A percentile compares a stretch with the other conserved stretches of the same genome.
phyloP scores from a whole-genome alignment of 495 filamentous ascomycete species.

The Podospora conica region DNA sequence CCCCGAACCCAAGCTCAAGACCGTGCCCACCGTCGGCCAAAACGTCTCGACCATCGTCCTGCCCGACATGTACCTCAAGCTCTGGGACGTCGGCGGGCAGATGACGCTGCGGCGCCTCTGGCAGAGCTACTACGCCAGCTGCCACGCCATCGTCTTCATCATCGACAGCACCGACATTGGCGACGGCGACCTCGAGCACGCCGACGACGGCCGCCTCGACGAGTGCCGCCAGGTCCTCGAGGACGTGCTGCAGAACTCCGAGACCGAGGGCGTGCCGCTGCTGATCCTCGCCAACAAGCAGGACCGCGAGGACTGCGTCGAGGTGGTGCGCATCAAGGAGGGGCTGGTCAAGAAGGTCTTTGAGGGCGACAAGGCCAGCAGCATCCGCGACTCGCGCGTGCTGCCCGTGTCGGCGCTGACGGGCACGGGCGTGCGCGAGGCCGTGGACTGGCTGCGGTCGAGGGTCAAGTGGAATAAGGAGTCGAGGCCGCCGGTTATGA shows the following conservation, averaged over 20 bases:
- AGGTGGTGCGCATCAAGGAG: slow-evolving; percentile 95
- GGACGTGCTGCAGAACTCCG: slow-evolving; percentile 73
- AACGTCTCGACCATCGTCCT: slow-evolving; percentile 87
- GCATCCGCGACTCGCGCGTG: slow-evolving; percentile 82
- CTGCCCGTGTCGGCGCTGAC: slow-evolving; percentile 86
- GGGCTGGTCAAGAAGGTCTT: slow-evolving; percentile 89
- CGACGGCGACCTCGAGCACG: slow-evolving; percentile 59
- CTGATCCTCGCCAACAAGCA: slow-evolving; percentile 96
- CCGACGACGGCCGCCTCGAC: slow-evolving; percentile 60
- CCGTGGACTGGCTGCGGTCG: slow-evolving; percentile 89
- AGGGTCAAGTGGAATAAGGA: slow-evolving; percentile 96
- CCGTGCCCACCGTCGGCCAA: slow-evolving; percentile 95
- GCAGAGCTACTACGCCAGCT: slow-evolving; percentile 90
- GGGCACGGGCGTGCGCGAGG: slow-evolving; percentile 86
- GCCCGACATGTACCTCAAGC: slow-evolving; percentile 90
- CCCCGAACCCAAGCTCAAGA: slow-evolving; percentile 56
- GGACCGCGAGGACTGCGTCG: slow-evolving; percentile 93
- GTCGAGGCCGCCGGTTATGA: slow-evolving; percentile 83
- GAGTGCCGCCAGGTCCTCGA: slow-evolving; percentile 88
- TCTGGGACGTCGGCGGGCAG: slow-evolving; percentile 98
- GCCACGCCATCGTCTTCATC: slow-evolving; percentile 95
- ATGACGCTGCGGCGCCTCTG: slow-evolving; percentile 82
- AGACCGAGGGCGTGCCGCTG: slow-evolving; percentile 84
- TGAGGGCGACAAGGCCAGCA: slow-evolving; percentile 81
- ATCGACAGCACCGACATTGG: slow-evolving; percentile 91